These are phyloP conservation scores for Emergomyces orientalis DNA, from an alignment of 2,329 filamentous ascomycete species.

Conservation along the genomic window DNA sequence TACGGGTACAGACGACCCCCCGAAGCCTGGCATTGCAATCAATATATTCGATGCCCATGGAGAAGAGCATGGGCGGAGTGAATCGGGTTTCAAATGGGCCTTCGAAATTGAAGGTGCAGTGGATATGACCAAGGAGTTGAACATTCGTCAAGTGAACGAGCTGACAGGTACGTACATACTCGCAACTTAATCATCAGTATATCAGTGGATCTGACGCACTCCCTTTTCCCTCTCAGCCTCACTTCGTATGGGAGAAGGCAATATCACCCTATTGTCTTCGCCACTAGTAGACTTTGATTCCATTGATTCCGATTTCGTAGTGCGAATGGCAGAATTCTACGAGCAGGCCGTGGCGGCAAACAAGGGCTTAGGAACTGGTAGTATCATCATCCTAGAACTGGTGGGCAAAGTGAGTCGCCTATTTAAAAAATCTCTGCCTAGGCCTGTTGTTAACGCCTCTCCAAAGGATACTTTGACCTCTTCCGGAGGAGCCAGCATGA, in stretches of 20 bases:
- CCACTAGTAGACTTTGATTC: neutral
- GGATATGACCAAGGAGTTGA: neutral
- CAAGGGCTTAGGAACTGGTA: neutral
- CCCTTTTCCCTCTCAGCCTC: neutral
- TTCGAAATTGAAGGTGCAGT: constrained; percentile 3
- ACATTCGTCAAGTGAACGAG: neutral
- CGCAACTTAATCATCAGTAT: neutral
- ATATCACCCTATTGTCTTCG: neutral
- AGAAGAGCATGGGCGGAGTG: constrained; percentile 3
- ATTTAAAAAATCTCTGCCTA: neutral
- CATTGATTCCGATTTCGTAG: constrained; percentile 1
- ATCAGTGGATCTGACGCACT: neutral
- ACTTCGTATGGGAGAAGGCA: neutral
- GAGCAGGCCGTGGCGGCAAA: neutral
- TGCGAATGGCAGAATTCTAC: neutral
- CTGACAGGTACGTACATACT: neutral
- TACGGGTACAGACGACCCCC: neutral
- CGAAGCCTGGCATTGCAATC: neutral
- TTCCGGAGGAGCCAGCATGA: neutral
- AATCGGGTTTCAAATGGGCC: constrained; percentile 7
- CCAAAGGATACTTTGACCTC: neutral
- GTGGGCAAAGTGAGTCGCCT: neutral
- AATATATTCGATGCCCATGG: constrained; percentile 3
- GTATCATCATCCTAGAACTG: neutral
- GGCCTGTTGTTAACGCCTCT: neutral